These are phyloP conservation scores for Microthlaspi erraticum DNA, from an alignment of 345 rosid species.

Conservation along the genomic window DNA sequence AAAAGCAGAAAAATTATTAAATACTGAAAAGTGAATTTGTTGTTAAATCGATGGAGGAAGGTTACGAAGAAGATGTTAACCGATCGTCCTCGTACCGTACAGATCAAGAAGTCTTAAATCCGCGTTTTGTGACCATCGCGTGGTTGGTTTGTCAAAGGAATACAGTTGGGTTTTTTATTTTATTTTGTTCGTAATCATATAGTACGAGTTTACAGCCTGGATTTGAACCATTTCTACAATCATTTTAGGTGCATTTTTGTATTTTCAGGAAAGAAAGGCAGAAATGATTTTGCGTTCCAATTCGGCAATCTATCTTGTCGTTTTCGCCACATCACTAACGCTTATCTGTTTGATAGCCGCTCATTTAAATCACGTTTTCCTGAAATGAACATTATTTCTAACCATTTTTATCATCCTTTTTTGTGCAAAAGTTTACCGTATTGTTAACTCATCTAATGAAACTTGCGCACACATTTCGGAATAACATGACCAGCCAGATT, in stretches of 20 bases:
- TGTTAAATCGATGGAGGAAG: slow-evolving; percentile 30
- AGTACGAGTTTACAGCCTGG: slow-evolving; percentile 44
- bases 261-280: slow-evolving; percentile 26
- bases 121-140: slow-evolving; percentile 30
- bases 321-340: slow-evolving; percentile 36
- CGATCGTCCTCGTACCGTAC: slow-evolving; percentile 40
- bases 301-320: slow-evolving; percentile 48
- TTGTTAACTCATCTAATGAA: not conserved
- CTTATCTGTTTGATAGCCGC: slow-evolving; percentile 19
- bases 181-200: too few relatives aligned
- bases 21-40: not conserved
- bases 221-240: not conserved
- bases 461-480: not conserved
- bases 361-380: slow-evolving; percentile 40
- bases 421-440: slow-evolving; percentile 1
- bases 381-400: slow-evolving; percentile 29
- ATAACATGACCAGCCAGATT: not conserved
- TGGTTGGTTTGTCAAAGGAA: not conserved
- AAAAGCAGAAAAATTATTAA: slow-evolving; percentile 4
- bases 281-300: slow-evolving; percentile 43
- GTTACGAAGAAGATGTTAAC: slow-evolving; percentile 32
- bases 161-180: too few relatives aligned
- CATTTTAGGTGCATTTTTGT: not conserved
- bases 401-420: slow-evolving; percentile 38
- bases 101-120: not conserved